phyloP scores from a whole-genome alignment of 1,284 basidiomycete genomes.

The Afroboletus lepidellus region DNA sequence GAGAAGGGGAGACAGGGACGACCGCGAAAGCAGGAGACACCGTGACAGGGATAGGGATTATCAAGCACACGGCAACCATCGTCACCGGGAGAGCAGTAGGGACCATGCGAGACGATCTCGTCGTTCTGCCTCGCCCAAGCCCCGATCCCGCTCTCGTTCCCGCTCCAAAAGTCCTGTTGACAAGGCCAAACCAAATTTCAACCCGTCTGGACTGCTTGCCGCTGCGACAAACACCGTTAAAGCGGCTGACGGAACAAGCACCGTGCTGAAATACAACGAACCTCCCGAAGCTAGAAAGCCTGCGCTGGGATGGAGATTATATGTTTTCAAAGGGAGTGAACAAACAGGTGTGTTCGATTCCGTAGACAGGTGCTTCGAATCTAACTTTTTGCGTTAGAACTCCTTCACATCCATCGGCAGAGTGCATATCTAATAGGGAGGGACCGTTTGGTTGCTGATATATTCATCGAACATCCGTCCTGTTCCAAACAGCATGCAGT shows the following conservation, averaged over 20 bases:
- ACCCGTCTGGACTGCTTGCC: constrained; percentile 85
- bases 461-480: constrained; percentile 92
- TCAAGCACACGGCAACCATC: constrained; percentile 35
- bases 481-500: constrained; percentile 99
- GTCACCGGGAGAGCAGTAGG: constrained; percentile 21
- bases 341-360: constrained; percentile 72
- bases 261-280: constrained; percentile 97
- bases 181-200: constrained; percentile 86
- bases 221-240: constrained; percentile 91
- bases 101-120: constrained; percentile 41
- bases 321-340: constrained; percentile 94
- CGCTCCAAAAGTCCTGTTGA: constrained; percentile 42
- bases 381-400: constrained; percentile 49
- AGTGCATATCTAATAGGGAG: constrained; percentile 93
- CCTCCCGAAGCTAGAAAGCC: constrained; percentile 97
- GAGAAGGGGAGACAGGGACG: constrained; percentile 35
- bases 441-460: constrained; percentile 86
- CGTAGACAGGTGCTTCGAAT: neutral
- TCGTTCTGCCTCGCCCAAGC: constrained; percentile 56
- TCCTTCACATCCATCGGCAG: constrained; percentile 89
- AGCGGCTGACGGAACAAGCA: constrained; percentile 71
- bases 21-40: constrained; percentile 20
- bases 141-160: constrained; percentile 36
- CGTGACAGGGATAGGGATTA: constrained; percentile 43
- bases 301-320: constrained; percentile 85